Percentiles rank a stretch among this genome's conserved stretches.
Evolutionary conservation across 352 stramenopile genomes (phyloP).

Genomic region (Ophiocytium majus): DNA sequence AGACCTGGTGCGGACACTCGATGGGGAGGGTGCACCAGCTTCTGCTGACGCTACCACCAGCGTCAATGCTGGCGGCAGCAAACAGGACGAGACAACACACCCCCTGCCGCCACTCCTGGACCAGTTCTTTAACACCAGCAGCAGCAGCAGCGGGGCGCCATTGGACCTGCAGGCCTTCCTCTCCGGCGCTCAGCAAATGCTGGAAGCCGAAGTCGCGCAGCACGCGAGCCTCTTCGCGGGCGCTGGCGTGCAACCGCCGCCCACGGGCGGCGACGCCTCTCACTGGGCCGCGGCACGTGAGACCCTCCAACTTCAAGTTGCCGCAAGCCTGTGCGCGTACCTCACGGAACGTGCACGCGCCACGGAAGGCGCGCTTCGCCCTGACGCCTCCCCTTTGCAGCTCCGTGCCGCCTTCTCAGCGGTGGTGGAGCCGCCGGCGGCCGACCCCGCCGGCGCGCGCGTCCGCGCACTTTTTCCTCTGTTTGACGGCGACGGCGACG

Average conservation of each 20-base stretch:
- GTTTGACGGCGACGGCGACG: slow-evolving; percentile 41
- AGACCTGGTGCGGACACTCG: not conserved
- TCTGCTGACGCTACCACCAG: no score
- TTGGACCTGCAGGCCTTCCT: no score
- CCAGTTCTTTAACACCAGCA: not conserved
- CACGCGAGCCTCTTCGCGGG: no score
- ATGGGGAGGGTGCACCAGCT: no score
- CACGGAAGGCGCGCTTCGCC: not conserved
- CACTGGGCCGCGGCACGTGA: not conserved
- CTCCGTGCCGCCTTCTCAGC: not conserved
- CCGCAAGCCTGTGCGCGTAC: not conserved
- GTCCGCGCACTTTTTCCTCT: slow-evolving; percentile 33
- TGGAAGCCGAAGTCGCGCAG: no score
- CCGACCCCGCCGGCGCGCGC: no score
- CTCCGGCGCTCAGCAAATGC: no score
- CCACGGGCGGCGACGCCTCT: not conserved
- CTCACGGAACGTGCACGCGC: not conserved
- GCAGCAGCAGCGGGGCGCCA: not conserved
- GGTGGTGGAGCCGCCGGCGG: not conserved
- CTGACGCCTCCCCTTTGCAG: not conserved
- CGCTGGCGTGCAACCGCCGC: no score
- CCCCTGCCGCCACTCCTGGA: no score
- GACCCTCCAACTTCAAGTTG: not conserved
- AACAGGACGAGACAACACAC: no score
- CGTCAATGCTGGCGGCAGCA: no score